Base-by-base conservation (phyloP, 257 asterid genomes). In the Lithospermum erythrorhizon region DNA sequence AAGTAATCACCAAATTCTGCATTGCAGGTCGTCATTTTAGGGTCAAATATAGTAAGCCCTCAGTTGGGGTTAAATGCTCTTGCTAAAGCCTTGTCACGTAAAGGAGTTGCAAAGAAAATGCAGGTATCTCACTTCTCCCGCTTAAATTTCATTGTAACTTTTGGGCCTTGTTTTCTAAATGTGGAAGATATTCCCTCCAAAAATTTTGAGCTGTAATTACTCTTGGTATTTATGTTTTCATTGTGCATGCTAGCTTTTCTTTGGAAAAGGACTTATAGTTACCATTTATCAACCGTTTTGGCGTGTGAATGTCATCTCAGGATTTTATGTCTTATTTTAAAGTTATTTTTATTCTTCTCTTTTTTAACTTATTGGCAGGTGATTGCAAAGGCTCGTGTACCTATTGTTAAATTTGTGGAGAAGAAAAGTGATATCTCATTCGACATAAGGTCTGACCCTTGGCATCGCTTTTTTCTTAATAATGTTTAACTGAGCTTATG, bases 341-440 rank as follows among this genome's bases (percentile, higher is more conserved):
- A 32, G 3, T 3, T 57, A 57, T 57, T 62, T 29, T 14, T 47
- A 64, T 23, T 67, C 23, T 23, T 3, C 61, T 66, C 62, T 59
- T 54, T 51, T 25, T 30, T 14, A 18, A 21, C 27, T 3, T 16
- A 2, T 41, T 70, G 21, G 65, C 69, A 93, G 99, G 99, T 93
- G 60, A 89, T 93, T 69, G 89, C 95, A 58, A 93, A 73, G 84
- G 99, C 99, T 49, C 94, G 97, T 56, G 87, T 93, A 37, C 99
- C 99, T 6, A 93, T 93, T 68, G 77, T 93, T 68, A 93, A 93
- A 67, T 89, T 93, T 81, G 86, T 89, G 71, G 99, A 93, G 87
- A 93, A 86, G 82, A 76, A 66, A 78, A 89, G 97, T 72, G 84
- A 89, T 51, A 27, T 89, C 58, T 67, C 96, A 49, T 93, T 93